A percentile compares a stretch with the other conserved stretches of the same genome.
phyloP scores from a whole-genome alignment of 176 grass and related monocot species.

The Chloris gayana region DNA sequence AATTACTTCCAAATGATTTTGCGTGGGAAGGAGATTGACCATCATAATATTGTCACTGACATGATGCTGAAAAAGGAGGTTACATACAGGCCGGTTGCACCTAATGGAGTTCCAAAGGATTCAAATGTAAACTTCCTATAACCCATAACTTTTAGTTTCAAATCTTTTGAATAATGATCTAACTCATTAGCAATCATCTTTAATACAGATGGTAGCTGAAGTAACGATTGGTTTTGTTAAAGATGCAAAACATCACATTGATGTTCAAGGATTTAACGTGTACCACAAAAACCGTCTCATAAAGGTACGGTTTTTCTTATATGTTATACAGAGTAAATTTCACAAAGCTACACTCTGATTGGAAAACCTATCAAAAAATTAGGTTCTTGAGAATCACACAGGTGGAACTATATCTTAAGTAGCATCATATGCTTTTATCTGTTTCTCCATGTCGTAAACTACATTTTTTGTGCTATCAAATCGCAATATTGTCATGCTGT shows the following conservation, averaged over 20 bases:
- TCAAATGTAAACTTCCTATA: constrained; percentile 58
- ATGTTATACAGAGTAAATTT: background rate
- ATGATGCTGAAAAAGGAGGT: constrained; percentile 99
- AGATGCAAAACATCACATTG: constrained; percentile 96
- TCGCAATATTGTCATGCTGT: background rate
- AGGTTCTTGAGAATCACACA: background rate
- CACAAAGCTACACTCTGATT: background rate
- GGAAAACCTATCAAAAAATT: background rate
- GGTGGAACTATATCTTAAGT: background rate
- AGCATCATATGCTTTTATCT: background rate
- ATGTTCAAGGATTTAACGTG: constrained; percentile 96
- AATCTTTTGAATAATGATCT: constrained; percentile 25
- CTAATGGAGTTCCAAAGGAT: constrained; percentile 74
- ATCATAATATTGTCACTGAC: constrained; percentile 95
- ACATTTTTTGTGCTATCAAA: background rate
- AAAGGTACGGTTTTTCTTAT: constrained; percentile 64
- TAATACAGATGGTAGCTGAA: constrained; percentile 83
- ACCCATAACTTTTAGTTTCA: constrained; percentile 29
- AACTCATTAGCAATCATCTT: constrained; percentile 27
- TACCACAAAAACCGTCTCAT: constrained; percentile 96
- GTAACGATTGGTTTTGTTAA: constrained; percentile 98
- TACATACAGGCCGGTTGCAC: constrained; percentile 71
- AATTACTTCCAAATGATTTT: constrained; percentile 81
- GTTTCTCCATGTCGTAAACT: background rate
- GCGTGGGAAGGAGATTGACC: constrained; percentile 91